Evolutionary conservation across 2,329 filamentous ascomycete genomes (phyloP).

Genomic region (Botrytis elliptica): DNA sequence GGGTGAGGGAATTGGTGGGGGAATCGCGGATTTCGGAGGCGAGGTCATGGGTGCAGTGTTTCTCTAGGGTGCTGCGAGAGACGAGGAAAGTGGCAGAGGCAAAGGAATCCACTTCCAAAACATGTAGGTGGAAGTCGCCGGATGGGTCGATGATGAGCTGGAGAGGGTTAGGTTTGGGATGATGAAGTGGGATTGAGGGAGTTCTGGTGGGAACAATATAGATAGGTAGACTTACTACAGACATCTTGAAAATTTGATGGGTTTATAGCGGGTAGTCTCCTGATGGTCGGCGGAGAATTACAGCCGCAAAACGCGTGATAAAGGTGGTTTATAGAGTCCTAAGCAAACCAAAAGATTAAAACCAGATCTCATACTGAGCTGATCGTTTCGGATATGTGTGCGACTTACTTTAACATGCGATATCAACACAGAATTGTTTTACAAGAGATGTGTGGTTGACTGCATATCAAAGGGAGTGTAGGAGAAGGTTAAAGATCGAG

Average conservation of each 20-base stretch:
- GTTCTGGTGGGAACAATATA: too few relatives aligned
- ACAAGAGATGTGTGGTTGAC: neutral
- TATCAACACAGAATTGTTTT: neutral
- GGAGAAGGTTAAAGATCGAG: neutral
- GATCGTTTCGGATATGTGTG: neutral
- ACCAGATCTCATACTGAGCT: rapidly evolving
- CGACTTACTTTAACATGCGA: neutral
- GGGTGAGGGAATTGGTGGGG: too few relatives aligned
- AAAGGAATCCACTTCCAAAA: neutral
- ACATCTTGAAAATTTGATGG: neutral
- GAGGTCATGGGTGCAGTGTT: neutral
- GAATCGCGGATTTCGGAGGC: neutral
- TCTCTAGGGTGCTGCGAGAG: neutral
- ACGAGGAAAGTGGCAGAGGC: neutral
- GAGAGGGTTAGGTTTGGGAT: neutral
- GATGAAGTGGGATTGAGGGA: neutral
- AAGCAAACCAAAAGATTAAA: rapidly evolving
- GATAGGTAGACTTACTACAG: neutral
- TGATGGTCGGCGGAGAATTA: neutral
- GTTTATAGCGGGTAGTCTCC: neutral
- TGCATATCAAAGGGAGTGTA: neutral
- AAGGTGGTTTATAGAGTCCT: too few relatives aligned
- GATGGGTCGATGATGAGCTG: neutral
- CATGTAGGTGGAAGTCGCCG: neutral
- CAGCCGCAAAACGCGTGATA: neutral